These are phyloP conservation scores for Entomortierella lignicola DNA, from an alignment of 192 early-diverging fungal species.

Conservation along the genomic window DNA sequence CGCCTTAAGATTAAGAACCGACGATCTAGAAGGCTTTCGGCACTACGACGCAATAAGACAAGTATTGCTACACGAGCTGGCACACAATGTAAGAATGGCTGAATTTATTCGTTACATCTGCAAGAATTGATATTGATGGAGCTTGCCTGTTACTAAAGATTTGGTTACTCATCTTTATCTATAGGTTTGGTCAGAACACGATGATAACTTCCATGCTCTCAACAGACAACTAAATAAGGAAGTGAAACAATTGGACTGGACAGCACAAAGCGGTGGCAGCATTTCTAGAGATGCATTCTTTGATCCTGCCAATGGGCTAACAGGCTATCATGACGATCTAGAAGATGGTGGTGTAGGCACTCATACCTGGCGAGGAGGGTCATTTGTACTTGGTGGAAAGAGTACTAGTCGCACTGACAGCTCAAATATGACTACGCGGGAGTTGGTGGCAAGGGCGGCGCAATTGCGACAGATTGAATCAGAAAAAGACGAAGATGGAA, in stretches of 20 bases:
- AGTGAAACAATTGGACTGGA: constrained; percentile 64
- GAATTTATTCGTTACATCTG: background rate
- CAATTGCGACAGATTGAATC: constrained; percentile 68
- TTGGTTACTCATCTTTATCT: too few relatives aligned
- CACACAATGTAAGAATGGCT: constrained; percentile 69
- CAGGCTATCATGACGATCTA: constrained; percentile 38
- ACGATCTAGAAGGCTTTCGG: constrained; percentile 81
- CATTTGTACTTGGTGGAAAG: constrained; percentile 69
- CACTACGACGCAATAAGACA: constrained; percentile 73
- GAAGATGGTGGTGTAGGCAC: constrained; percentile 50
- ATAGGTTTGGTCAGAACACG: constrained; percentile 73
- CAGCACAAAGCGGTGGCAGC: constrained; percentile 47
- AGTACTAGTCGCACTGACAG: background rate
- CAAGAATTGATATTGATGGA: too few relatives aligned
- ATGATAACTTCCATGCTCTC: constrained; percentile 77
- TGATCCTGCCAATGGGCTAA: constrained; percentile 52
- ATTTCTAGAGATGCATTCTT: constrained; percentile 55
- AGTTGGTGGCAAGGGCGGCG: constrained; percentile 68
- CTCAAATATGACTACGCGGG: constrained; percentile 48
- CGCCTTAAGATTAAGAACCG: constrained; percentile 79
- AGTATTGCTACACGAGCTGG: constrained; percentile 82
- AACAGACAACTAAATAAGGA: constrained; percentile 81
- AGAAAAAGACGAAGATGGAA: constrained; percentile 72
- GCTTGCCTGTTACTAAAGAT: too few relatives aligned
- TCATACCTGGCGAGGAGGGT: constrained; percentile 63